Conservation (phyloP, 176 grass and related monocot species). For the Ananas comosus region DNA sequence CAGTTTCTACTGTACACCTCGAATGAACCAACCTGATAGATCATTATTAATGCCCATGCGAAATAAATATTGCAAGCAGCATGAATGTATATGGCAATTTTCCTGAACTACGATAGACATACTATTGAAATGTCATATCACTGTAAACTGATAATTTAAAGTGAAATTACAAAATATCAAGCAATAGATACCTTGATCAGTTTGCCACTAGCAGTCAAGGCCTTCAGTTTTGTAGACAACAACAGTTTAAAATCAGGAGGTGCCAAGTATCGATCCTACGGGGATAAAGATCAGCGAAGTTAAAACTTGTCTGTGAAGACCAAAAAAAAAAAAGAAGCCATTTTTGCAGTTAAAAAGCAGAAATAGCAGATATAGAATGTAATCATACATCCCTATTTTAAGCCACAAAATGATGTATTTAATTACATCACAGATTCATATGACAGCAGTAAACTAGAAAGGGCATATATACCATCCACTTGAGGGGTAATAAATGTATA, state of each 20-base stretch:
- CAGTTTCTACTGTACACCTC: too few relatives aligned
- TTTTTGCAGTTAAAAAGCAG: background rate
- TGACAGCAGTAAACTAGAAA: too few relatives aligned
- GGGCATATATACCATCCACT: too few relatives aligned
- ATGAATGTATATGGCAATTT: background rate
- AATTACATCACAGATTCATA: too few relatives aligned
- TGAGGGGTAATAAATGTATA: too few relatives aligned
- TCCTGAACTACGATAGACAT: background rate
- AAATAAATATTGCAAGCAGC: background rate
- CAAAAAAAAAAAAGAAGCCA: background rate
- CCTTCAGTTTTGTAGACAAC: constrained; percentile 65
- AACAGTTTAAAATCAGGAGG: constrained; percentile 65
- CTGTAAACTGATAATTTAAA: background rate
- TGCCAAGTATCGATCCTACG: constrained; percentile 62
- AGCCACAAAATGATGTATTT: too few relatives aligned
- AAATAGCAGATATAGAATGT: too few relatives aligned
- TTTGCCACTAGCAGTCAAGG: constrained; percentile 48
- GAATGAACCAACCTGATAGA: too few relatives aligned
- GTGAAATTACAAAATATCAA: background rate
- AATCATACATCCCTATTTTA: too few relatives aligned
- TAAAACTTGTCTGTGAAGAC: background rate
- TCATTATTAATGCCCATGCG: too few relatives aligned
- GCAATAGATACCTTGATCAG: constrained; percentile 54
- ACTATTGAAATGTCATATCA: background rate
- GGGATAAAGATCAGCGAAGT: background rate